Conservation (phyloP, 371 early-diverging fungal species). For the Mortierella polycephala region DNA sequence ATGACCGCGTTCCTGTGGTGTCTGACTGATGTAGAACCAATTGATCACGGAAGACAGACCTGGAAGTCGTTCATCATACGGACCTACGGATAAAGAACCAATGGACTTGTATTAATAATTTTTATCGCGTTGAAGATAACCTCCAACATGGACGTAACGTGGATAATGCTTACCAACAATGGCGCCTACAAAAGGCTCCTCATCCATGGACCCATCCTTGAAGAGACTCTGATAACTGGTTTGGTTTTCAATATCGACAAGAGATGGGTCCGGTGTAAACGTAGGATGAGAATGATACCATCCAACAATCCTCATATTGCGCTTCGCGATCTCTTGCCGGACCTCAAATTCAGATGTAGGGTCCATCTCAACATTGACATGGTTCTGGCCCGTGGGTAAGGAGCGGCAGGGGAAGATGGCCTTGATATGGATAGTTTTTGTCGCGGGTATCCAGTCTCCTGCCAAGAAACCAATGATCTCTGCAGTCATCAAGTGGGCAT, state of each 20-base stretch:
- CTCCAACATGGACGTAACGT: neutral
- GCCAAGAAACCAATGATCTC: slow-evolving; percentile 91
- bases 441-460: slow-evolving; percentile 75
- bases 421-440: slow-evolving; percentile 61
- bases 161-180: slow-evolving; percentile 70
- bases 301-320: slow-evolving; percentile 83
- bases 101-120: neutral
- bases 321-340: slow-evolving; percentile 75
- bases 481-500: slow-evolving; percentile 85
- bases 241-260: slow-evolving; percentile 86
- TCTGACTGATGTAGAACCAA: slow-evolving; percentile 78
- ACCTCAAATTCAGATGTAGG: slow-evolving; percentile 83
- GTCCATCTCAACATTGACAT: slow-evolving; percentile 91
- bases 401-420: slow-evolving; percentile 82
- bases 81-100: slow-evolving; percentile 57
- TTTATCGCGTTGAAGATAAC: neutral
- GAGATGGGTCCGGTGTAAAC: slow-evolving; percentile 79
- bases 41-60: slow-evolving; percentile 82
- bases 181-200: slow-evolving; percentile 91
- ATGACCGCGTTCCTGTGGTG: slow-evolving; percentile 58
- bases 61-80: slow-evolving; percentile 86
- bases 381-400: slow-evolving; percentile 73
- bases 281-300: slow-evolving; percentile 93
- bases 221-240: slow-evolving; percentile 81
- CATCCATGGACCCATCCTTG: slow-evolving; percentile 58